Conservation (phyloP, 768 basidiomycete species). For the Punctularia strigosozonata region DNA sequence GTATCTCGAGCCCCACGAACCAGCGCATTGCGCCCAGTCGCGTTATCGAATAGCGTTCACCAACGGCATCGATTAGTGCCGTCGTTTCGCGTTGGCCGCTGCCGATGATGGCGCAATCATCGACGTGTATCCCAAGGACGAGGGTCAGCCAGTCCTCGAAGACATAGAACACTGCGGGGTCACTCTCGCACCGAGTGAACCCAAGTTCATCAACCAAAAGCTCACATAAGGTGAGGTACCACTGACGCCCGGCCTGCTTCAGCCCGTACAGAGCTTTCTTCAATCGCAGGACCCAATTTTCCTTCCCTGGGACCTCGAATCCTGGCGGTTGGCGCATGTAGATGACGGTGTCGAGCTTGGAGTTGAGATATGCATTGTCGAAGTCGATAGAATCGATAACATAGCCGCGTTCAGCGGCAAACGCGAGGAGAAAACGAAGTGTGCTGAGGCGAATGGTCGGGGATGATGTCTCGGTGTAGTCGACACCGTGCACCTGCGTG, state of each 20-base stretch:
- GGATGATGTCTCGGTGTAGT: slow-evolving; percentile 27
- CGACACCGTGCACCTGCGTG: slow-evolving; percentile 24
- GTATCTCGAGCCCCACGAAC: slow-evolving; percentile 22
- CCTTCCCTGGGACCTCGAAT: slow-evolving; percentile 7
- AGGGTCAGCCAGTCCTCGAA: neutral
- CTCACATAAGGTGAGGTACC: slow-evolving; percentile 15
- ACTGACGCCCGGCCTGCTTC: slow-evolving; percentile 17
- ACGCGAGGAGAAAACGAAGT: slow-evolving; percentile 13
- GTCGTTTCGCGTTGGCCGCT: too few relatives aligned
- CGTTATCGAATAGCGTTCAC: slow-evolving; percentile 17
- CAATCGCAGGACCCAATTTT: slow-evolving; percentile 9
- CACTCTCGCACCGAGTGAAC: slow-evolving; percentile 5
- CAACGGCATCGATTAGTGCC: slow-evolving; percentile 3
- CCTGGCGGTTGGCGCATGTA: slow-evolving; percentile 19
- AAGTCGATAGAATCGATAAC: slow-evolving; percentile 17
- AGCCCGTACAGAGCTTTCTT: slow-evolving; percentile 20
- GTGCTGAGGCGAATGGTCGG: slow-evolving; percentile 16
- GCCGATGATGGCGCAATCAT: slow-evolving; percentile 20
- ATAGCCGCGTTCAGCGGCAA: slow-evolving; percentile 10
- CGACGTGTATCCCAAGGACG: slow-evolving; percentile 17
- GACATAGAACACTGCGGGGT: slow-evolving; percentile 13
- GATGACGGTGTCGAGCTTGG: slow-evolving; percentile 13
- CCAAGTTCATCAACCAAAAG: slow-evolving; percentile 9
- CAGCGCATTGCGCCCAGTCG: slow-evolving; percentile 16
- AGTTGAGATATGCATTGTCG: slow-evolving; percentile 13